A percentile compares a stretch with the other conserved stretches of the same genome.
These are phyloP conservation scores for Scleroderma bovista DNA, from an alignment of 768 basidiomycete genomes.

Conservation along the genomic window DNA sequence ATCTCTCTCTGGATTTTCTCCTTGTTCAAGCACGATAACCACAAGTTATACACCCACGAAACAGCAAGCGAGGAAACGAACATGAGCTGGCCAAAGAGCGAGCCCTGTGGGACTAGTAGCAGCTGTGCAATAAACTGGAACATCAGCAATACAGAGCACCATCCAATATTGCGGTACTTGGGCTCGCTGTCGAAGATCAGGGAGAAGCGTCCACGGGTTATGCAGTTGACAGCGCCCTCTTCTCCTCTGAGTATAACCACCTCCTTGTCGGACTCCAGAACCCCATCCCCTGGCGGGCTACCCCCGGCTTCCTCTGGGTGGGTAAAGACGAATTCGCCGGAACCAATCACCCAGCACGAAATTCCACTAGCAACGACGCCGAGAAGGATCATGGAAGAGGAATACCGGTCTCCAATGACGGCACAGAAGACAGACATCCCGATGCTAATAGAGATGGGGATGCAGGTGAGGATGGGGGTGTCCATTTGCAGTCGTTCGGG, in stretches of 20 bases:
- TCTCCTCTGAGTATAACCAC: conserved; percentile 23
- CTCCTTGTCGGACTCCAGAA: conserved; percentile 13
- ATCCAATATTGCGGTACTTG: conserved; percentile 5
- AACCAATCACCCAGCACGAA: conserved; percentile 21
- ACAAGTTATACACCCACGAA: conserved; percentile 29
- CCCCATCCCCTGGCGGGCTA: conserved; percentile 20
- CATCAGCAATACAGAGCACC: conserved; percentile 22
- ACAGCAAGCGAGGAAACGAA: conserved; percentile 23
- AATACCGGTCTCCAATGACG: conserved; percentile 25
- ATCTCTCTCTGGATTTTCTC: conserved; percentile 18
- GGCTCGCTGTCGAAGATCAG: conserved; percentile 10
- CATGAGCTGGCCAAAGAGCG: conserved; percentile 29
- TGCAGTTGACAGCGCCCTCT: conserved; percentile 17
- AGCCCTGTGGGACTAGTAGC: conserved; percentile 28
- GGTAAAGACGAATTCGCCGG: conserved; percentile 16
- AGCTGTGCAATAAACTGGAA: conserved; percentile 28
- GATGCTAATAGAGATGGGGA: conserved; percentile 21
- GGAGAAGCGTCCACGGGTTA: conserved; percentile 23
- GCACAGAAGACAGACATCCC: conserved; percentile 17
- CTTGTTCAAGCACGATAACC: conserved; percentile 28
- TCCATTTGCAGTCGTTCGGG: conserved; percentile 1
- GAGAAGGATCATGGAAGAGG: conserved; percentile 26
- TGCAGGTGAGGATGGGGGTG: conserved; percentile 5
- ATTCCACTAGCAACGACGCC: conserved; percentile 26
- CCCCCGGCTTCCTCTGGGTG: conserved; percentile 12